These are phyloP conservation scores for Ogataea kodamae DNA, from an alignment of 805 yeast genomes.

Conservation along the genomic window DNA sequence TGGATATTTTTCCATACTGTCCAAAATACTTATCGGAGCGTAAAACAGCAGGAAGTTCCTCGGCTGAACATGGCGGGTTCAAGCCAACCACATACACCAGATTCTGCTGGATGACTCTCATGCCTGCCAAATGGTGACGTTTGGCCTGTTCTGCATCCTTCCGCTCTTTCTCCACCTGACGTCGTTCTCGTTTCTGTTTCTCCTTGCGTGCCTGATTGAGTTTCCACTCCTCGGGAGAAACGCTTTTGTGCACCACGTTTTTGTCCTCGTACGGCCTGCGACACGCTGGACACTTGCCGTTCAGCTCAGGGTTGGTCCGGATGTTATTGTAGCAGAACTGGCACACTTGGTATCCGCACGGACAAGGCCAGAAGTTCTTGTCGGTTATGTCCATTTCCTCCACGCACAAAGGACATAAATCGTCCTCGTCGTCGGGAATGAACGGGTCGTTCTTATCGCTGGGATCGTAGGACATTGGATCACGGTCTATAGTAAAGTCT, in stretches of 20 bases:
- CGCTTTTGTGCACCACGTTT: slow-evolving; percentile 77
- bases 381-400: slow-evolving; percentile 98
- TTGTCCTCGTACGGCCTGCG: slow-evolving; percentile 93
- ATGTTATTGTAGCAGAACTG: slow-evolving; percentile 98
- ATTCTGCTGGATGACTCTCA: slow-evolving; percentile 97
- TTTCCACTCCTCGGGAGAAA: slow-evolving; percentile 84
- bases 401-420: slow-evolving; percentile 88
- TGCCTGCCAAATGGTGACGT: slow-evolving; percentile 90
- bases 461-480: slow-evolving; percentile 21
- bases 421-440: slow-evolving; percentile 78
- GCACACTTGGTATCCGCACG: slow-evolving; percentile 98
- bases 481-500: neutral
- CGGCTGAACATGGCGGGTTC: slow-evolving; percentile 83
- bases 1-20: slow-evolving; percentile 94
- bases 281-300: slow-evolving; percentile 97
- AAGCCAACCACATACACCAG: slow-evolving; percentile 94
- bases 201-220: slow-evolving; percentile 76
- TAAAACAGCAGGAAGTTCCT: slow-evolving; percentile 75
- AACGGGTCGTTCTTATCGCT: slow-evolving; percentile 45
- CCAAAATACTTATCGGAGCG: slow-evolving; percentile 94
- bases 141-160: slow-evolving; percentile 82
- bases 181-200: slow-evolving; percentile 75
- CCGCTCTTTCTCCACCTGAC: slow-evolving; percentile 85
- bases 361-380: slow-evolving; percentile 97
- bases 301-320: slow-evolving; percentile 89